Conservation (phyloP, 345 rosid species). For the Citrus reticulata region DNA sequence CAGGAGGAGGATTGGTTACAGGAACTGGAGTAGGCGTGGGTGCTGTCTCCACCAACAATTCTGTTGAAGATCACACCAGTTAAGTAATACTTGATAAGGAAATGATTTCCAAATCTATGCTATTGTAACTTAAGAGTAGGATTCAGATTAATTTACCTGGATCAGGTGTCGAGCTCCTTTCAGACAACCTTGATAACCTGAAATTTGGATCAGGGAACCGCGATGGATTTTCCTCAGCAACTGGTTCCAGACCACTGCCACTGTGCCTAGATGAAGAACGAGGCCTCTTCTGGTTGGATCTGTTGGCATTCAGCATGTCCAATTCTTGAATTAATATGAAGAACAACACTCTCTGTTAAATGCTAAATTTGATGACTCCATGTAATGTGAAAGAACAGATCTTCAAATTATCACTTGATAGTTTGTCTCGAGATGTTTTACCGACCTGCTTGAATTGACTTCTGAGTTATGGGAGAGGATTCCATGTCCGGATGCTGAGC, state of each 20-base stretch:
- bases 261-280: constrained; percentile 58
- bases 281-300: constrained; percentile 50
- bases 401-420: neutral
- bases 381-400: neutral
- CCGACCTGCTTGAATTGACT: constrained; percentile 39
- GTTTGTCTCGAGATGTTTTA: neutral
- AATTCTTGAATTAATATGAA: constrained; percentile 2
- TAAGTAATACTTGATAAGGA: neutral
- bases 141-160: constrained; percentile 36
- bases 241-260: constrained; percentile 58
- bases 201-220: constrained; percentile 40
- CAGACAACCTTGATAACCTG: constrained; percentile 46
- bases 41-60: constrained; percentile 68
- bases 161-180: constrained; percentile 47
- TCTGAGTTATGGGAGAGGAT: constrained; percentile 22
- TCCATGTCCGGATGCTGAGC: constrained; percentile 68
- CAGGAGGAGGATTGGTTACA: constrained; percentile 29
- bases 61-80: constrained; percentile 23
- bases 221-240: constrained; percentile 56
- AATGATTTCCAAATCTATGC: constrained; percentile 4
- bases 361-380: neutral
- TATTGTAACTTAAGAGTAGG: neutral
- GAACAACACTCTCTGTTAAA: neutral
- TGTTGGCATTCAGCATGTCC: constrained; percentile 22
- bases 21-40: constrained; percentile 68